These are phyloP conservation scores for Hibiscus mutabilis DNA, from an alignment of 345 rosid species.

Conservation along the genomic window DNA sequence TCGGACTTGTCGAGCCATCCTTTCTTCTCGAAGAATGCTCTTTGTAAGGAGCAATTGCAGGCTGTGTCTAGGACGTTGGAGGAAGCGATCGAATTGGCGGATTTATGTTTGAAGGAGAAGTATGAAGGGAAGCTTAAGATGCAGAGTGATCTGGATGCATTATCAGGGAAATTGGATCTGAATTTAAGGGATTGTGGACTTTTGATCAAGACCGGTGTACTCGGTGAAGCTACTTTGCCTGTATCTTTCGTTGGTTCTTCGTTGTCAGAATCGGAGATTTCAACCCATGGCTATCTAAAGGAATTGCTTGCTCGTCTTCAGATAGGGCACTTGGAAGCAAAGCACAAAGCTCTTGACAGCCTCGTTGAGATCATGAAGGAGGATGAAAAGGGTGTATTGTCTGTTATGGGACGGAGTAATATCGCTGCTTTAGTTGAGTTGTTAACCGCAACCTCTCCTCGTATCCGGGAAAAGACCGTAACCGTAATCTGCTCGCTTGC, in stretches of 20 bases:
- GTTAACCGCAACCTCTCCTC: slow-evolving; percentile 66
- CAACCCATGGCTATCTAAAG: slow-evolving; percentile 33
- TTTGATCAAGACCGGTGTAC: slow-evolving; percentile 85
- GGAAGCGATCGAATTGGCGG: slow-evolving; percentile 49
- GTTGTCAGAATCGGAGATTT: slow-evolving; percentile 34
- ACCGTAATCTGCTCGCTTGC: slow-evolving; percentile 62
- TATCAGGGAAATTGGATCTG: slow-evolving; percentile 72
- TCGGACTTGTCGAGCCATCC: slow-evolving; percentile 93
- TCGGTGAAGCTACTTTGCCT: slow-evolving; percentile 62
- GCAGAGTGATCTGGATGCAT: slow-evolving; percentile 93
- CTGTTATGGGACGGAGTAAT: slow-evolving; percentile 58
- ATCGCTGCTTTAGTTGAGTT: slow-evolving; percentile 69
- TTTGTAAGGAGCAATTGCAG: slow-evolving; percentile 85
- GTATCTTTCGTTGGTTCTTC: slow-evolving; percentile 31
- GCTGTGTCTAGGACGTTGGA: slow-evolving; percentile 54
- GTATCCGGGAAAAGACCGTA: slow-evolving; percentile 65
- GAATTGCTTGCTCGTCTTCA: slow-evolving; percentile 92
- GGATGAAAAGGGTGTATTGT: slow-evolving; percentile 60
- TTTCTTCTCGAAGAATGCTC: slow-evolving; percentile 72
- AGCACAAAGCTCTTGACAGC: slow-evolving; percentile 72
- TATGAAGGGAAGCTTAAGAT: slow-evolving; percentile 81
- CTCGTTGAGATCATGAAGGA: slow-evolving; percentile 77
- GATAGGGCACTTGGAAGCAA: slow-evolving; percentile 89
- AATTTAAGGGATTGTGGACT: slow-evolving; percentile 78
- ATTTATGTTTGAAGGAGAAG: slow-evolving; percentile 52